Evolutionary conservation across 2,329 filamentous ascomycete species (phyloP).

Genomic region (Cladosporium halotolerans): DNA sequence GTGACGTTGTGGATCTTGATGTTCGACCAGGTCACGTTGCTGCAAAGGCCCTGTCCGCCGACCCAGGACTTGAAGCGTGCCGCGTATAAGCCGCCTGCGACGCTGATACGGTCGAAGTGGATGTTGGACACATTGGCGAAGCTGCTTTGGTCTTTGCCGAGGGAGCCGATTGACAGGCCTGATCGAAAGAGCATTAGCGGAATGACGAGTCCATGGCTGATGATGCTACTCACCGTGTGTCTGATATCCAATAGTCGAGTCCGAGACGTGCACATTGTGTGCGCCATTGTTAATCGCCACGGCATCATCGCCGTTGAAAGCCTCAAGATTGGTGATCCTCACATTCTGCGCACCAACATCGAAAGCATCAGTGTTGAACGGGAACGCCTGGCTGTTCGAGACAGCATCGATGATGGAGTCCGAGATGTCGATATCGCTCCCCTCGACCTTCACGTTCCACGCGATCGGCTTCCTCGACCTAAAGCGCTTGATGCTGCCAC

Average conservation of each 20-base stretch:
- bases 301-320: conserved; percentile 41
- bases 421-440: conserved; percentile 36
- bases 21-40: conserved; percentile 41
- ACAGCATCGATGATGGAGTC: conserved; percentile 37
- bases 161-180: conserved; percentile 35
- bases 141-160: conserved; percentile 33
- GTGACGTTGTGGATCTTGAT: conserved; percentile 40
- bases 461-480: conserved; percentile 41
- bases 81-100: conserved; percentile 37
- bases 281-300: conserved; percentile 36
- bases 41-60: conserved; percentile 38
- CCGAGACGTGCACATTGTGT: conserved; percentile 34
- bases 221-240: conserved; percentile 36
- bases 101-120: conserved; percentile 38
- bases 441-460: conserved; percentile 37
- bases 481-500: conserved; percentile 35
- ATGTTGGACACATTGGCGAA: conserved; percentile 39
- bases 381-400: conserved; percentile 31
- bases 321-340: conserved; percentile 26
- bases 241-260: conserved; percentile 39
- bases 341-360: conserved; percentile 29
- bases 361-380: conserved; percentile 39
- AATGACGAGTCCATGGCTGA: conserved; percentile 31
- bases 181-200: no score
- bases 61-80: conserved; percentile 42